A percentile compares a stretch with the other conserved stretches of the same genome.
Conservation (phyloP, 2,329 filamentous ascomycete genomes). For the Pestalotiopsis sp. region DNA sequence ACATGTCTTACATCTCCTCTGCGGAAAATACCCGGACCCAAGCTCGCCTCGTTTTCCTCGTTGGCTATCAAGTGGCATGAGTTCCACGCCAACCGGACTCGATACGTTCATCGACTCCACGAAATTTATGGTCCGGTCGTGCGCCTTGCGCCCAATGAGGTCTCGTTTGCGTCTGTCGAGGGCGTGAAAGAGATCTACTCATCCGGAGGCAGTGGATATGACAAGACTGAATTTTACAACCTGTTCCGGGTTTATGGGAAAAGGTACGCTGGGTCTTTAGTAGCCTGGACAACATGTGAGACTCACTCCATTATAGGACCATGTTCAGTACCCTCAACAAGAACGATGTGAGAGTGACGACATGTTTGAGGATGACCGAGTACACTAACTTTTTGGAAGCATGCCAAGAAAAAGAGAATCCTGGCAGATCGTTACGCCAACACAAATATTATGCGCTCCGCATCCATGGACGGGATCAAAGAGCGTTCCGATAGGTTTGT, state of each 20-base stretch:
- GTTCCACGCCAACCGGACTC: conserved; percentile 52
- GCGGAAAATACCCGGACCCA: conserved; percentile 50
- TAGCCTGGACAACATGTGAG: neutral
- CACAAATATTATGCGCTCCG: conserved; percentile 62
- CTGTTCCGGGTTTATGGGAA: conserved; percentile 61
- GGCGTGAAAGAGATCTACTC: conserved; percentile 67
- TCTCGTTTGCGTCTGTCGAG: conserved; percentile 57
- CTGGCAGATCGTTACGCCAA: conserved; percentile 71
- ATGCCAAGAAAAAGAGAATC: conserved; percentile 64
- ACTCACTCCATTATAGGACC: conserved; percentile 39
- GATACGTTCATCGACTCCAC: conserved; percentile 60
- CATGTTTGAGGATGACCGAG: neutral
- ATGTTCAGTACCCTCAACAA: conserved; percentile 64
- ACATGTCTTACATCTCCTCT: conserved; percentile 38
- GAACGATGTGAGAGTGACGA: conserved; percentile 44
- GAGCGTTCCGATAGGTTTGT: conserved; percentile 60
- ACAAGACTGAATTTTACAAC: conserved; percentile 68
- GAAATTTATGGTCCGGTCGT: conserved; percentile 58
- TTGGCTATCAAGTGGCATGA: conserved; percentile 58
- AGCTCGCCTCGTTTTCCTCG: conserved; percentile 50
- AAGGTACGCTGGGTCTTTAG: conserved; percentile 40
- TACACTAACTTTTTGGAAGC: conserved; percentile 40
- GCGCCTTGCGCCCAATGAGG: conserved; percentile 59
- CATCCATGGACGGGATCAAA: conserved; percentile 58
- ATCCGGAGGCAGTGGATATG: conserved; percentile 63